Evolutionary conservation across 495 filamentous ascomycete species (phyloP), one percentile per base, ranked within the genome.

Genomic region (Lasiosphaeria hispida): DNA sequence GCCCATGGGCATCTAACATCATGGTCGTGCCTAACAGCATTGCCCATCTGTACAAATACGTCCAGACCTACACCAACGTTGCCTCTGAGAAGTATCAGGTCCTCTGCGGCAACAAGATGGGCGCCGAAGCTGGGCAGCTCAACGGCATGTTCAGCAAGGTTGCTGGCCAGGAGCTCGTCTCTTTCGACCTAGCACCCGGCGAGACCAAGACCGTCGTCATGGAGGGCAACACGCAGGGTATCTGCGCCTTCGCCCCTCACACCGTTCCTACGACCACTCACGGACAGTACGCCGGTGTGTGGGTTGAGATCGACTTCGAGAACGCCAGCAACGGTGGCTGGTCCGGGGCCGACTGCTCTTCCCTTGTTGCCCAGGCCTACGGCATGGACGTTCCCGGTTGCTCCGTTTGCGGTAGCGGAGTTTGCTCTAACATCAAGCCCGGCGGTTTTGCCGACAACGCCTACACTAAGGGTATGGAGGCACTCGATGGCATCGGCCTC

Each of bases 21-120:
- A 76, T 75, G 62, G 45, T 65, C 7, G 63, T 77, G 19, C 51
- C 68, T 58, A 76, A 59, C 59, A 71, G 42, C 34, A 65, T 66
- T 61, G 74, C 57, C 48, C 14, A 51, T 42, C 58, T 67, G 37
- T 76, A 75, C 56, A 53, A 67, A 10, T 69, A 79, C 48, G 67
- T 68, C 11, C 58, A 75, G 40, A 65, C 59, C 36, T 75, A 75
- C 54, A 65, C 45, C 38, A 74, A 74, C 64, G 65, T 63, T 38
- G 64, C 45, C 36, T 38, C 18, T 4, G 53, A 48, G 42, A 33
- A 58, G 15, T 67, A 70, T 45, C 44, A 66, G 59, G 70, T 73
- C 42, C 11, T 55, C 17, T 73, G 71, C 69, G 60, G 18, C 57
- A 71, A 73, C 68, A 75, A 75, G 69, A 72, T 75, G 42, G 72